Evolutionary conservation across 1,284 basidiomycete species (phyloP).

Genomic region (Ustilago loliicola): DNA sequence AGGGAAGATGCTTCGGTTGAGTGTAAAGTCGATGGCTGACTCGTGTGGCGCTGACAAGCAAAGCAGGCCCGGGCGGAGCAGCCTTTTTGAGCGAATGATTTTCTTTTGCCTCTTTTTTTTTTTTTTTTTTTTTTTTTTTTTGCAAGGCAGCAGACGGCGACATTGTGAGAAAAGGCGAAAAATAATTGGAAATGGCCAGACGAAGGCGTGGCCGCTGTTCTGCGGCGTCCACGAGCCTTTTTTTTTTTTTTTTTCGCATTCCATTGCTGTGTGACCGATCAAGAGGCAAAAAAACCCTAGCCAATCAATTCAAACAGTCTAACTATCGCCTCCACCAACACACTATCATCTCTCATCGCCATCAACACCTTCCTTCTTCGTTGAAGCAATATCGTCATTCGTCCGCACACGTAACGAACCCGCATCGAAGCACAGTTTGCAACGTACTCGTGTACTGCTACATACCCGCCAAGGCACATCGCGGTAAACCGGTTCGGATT

Average conservation of each 20-base stretch:
- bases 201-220: slow-evolving; percentile 2
- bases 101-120: not conserved
- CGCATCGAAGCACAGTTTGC: not conserved
- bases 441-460: not conserved
- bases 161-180: not conserved
- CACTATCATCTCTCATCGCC: not conserved
- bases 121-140: not conserved
- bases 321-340: slow-evolving; percentile 4
- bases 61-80: not conserved
- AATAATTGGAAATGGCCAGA: not conserved
- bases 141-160: not conserved
- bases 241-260: not conserved
- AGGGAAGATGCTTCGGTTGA: not conserved
- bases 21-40: not conserved
- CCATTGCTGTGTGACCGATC: slow-evolving; percentile 4
- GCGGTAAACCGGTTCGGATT: not conserved
- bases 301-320: slow-evolving; percentile 6
- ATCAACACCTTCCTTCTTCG: not conserved
- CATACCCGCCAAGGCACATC: not conserved
- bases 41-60: slow-evolving; percentile 6
- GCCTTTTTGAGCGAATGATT: not conserved
- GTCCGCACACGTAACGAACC: not conserved
- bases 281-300: slow-evolving; percentile 4
- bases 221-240: not conserved
- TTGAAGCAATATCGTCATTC: not conserved